Conservation (phyloP, 2,329 filamentous ascomycete species). For the Claviceps pusilla region DNA sequence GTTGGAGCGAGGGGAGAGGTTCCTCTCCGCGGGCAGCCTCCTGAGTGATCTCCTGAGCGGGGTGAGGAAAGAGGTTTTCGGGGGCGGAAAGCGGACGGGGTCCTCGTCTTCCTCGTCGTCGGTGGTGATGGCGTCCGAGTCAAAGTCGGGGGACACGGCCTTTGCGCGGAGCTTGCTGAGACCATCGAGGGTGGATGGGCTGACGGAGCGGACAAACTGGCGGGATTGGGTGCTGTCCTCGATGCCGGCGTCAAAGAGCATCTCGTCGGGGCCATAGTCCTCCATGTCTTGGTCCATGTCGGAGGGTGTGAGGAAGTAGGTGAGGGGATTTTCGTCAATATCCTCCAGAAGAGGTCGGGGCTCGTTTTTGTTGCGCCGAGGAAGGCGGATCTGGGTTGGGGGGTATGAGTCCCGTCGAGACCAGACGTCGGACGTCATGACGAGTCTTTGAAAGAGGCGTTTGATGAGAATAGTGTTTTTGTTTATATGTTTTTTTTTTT, state of each 20-base stretch:
- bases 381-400: slow-evolving; percentile 33
- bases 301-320: slow-evolving; percentile 39
- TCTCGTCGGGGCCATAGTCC: slow-evolving; percentile 27
- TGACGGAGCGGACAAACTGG: slow-evolving; percentile 37
- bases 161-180: slow-evolving; percentile 28
- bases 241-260: slow-evolving; percentile 44
- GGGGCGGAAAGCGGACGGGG: slow-evolving; percentile 33
- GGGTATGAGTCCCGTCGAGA: slow-evolving; percentile 35
- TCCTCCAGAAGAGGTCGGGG: slow-evolving; percentile 30
- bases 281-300: slow-evolving; percentile 25
- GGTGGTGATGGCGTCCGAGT: slow-evolving; percentile 28
- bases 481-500: no score
- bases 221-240: slow-evolving; percentile 31
- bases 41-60: slow-evolving; percentile 19
- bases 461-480: neutral
- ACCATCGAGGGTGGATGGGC: slow-evolving; percentile 39
- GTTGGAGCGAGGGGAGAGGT: slow-evolving; percentile 16
- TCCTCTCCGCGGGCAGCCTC: slow-evolving; percentile 27
- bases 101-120: slow-evolving; percentile 34
- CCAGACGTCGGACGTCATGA: slow-evolving; percentile 22
- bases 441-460: neutral
- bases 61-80: slow-evolving; percentile 22
- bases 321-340: slow-evolving; percentile 38
- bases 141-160: slow-evolving; percentile 21
- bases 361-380: slow-evolving; percentile 19